Base-by-base conservation (phyloP, 1,284 basidiomycete species). In the Sporisorium reilianum region DNA sequence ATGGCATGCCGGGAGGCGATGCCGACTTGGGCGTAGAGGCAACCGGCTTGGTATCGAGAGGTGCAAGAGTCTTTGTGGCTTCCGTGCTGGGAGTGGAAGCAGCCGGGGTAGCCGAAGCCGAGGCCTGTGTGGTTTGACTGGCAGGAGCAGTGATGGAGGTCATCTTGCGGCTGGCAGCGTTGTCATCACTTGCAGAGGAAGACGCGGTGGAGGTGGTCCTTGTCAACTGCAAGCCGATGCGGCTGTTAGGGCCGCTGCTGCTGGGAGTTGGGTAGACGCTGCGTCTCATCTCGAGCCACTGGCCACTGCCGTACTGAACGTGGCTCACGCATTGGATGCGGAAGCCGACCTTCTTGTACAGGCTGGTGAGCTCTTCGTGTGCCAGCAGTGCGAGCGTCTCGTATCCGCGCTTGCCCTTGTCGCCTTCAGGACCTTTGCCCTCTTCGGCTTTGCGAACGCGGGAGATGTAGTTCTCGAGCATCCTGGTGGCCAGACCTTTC, bases 261-360 rank as follows among this genome's bases (percentile, higher is more conserved):
- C 53, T 30, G 5, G 67, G 69, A 30, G 64, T 40, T 11, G 68
- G 64, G 23, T 70, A 73, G 55, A 82, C 65, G 54, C 74, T 74
- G 20, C 80, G 67, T 32, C 83, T 59, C 78, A 83, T 78, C 59
- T 84, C 83, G 42, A 81, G 56, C 83, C 83, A 84, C 41, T 73
- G 74, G 45, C 77, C 74, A 41, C 62, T 69, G 16, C 80, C 73
- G 18, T 70, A 74, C 45, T 76, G 67, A 26, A 83, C 60, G 56
- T 83, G 80, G 54, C 82, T 84, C 46, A 73, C 66, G 25, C 80
- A 80, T 38, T 75, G 75, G 5, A 71, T 62, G 34, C 55, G 58
- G 60, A 83, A 84, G 18, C 75, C 82, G 32, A 72, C 75, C 59
- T 79, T 78, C 41, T 60, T 64, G 63, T 78, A 83, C 22, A 84